phyloP scores from a whole-genome alignment of 129 eudicot species.

The Scalesia atractyloides region DNA sequence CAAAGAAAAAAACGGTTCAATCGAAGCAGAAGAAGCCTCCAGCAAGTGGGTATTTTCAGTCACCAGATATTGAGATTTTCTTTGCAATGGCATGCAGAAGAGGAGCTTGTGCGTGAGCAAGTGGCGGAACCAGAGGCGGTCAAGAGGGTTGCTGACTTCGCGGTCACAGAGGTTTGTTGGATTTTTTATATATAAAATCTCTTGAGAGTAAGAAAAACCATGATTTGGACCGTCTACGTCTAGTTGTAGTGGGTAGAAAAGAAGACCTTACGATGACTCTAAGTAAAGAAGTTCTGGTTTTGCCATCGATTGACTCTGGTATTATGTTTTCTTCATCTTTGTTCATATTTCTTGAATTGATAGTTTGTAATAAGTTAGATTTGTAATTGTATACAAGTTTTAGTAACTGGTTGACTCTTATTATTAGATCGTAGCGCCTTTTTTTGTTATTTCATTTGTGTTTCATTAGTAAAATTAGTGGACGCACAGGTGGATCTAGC shows the following conservation, averaged over 20 bases:
- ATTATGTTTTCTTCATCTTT: background rate
- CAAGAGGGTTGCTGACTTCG: no score
- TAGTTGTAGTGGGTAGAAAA: no score
- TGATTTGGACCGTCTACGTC: no score
- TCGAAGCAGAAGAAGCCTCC: slow-evolving; percentile 41
- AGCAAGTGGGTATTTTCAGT: slow-evolving; percentile 55
- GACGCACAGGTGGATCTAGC: no score
- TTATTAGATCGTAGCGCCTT: background rate
- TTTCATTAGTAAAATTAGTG: no score
- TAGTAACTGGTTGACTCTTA: background rate
- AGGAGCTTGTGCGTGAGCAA: slow-evolving; percentile 28
- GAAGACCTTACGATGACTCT: no score
- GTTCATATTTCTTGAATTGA: slow-evolving; percentile 10
- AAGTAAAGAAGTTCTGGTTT: no score
- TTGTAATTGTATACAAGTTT: slow-evolving; percentile 22
- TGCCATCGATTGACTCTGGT: background rate
- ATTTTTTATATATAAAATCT: no score
- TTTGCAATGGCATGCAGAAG: slow-evolving; percentile 45
- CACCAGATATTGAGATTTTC: slow-evolving; percentile 58
- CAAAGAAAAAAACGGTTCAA: slow-evolving; percentile 51
- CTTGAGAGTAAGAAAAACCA: no score
- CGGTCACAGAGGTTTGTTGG: no score
- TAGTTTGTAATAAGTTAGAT: slow-evolving; percentile 16
- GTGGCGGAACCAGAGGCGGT: no score
- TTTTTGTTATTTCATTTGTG: background rate